These are phyloP conservation scores for Primulina huaijiensis DNA, from an alignment of 257 asterid genomes.

Conservation along the genomic window DNA sequence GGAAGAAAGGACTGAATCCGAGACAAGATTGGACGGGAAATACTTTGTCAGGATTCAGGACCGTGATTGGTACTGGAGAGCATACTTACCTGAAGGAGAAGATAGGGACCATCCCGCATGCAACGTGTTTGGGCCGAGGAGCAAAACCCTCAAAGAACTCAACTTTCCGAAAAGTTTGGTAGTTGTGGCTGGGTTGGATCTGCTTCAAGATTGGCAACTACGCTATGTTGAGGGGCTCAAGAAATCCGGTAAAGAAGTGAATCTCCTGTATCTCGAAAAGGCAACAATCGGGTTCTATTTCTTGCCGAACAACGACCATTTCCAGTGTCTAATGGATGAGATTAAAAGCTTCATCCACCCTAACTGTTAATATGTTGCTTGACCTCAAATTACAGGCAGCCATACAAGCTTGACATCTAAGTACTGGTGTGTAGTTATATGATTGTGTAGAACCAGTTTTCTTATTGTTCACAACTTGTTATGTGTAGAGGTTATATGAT, in stretches of 20 bases:
- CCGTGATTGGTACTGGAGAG: conserved; percentile 54
- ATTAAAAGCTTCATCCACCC: conserved; percentile 35
- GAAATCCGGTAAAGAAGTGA: conserved; percentile 38
- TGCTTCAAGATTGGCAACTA: conserved; percentile 49
- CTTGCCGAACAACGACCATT: conserved; percentile 48
- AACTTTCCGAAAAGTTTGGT: conserved; percentile 37
- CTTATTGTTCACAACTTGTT: conserved; percentile 21
- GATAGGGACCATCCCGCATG: conserved; percentile 49
- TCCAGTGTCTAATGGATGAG: conserved; percentile 41
- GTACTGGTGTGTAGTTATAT: conserved; percentile 47
- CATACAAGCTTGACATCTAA: conserved; percentile 32
- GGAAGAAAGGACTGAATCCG: conserved; percentile 36
- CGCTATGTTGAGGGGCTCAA: conserved; percentile 39
- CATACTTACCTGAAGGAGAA: conserved; percentile 44
- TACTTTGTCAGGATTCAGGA: conserved; percentile 44
- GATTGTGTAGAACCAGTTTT: conserved; percentile 34
- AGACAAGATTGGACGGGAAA: conserved; percentile 36
- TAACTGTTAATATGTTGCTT: conserved; percentile 6
- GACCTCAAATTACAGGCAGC: not conserved
- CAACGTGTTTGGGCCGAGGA: conserved; percentile 44
- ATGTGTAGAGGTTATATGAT: conserved; percentile 29
- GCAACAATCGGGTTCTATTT: conserved; percentile 51
- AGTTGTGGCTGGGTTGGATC: conserved; percentile 45
- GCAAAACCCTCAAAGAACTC: conserved; percentile 27
- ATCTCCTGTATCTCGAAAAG: conserved; percentile 35